Conservation (phyloP, 2,329 filamentous ascomycete species). For the Ramichloridium luteum region DNA sequence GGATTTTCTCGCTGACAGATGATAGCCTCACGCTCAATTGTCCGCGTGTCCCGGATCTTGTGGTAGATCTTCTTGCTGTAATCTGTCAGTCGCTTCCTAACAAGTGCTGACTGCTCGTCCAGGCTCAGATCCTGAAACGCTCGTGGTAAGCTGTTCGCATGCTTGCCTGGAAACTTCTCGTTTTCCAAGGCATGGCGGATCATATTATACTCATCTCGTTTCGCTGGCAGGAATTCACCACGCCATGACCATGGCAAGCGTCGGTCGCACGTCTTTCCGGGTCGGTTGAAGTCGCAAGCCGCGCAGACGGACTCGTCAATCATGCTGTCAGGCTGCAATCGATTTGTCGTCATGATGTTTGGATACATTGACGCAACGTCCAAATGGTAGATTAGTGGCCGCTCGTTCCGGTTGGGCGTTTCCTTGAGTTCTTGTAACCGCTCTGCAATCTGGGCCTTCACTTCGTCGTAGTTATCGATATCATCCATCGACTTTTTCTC, state of each 20-base stretch:
- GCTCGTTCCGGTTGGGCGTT: conserved; percentile 72
- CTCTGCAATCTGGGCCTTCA: conserved; percentile 69
- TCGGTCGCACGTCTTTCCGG: conserved; percentile 92
- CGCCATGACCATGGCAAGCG: conserved; percentile 95
- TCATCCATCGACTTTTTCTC: conserved; percentile 42
- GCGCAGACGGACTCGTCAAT: conserved; percentile 92
- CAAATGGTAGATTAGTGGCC: conserved; percentile 90
- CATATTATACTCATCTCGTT: conserved; percentile 99
- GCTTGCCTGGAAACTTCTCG: conserved; percentile 77
- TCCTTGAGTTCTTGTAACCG: conserved; percentile 61
- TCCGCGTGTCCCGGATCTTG: conserved; percentile 93
- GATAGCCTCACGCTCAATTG: conserved; percentile 86
- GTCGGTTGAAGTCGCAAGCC: conserved; percentile 94
- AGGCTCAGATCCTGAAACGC: conserved; percentile 68
- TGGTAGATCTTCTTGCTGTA: conserved; percentile 99
- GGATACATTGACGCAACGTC: conserved; percentile 99
- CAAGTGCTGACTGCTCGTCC: conserved; percentile 69
- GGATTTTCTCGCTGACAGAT: conserved; percentile 97
- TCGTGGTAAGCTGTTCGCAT: conserved; percentile 54
- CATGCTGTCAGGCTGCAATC: conserved; percentile 97
- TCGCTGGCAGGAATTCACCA: conserved; percentile 91
- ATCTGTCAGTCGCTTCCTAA: conserved; percentile 77
- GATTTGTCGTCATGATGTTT: conserved; percentile 99
- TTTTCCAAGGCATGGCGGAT: conserved; percentile 84
- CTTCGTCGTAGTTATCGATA: conserved; percentile 41